A percentile compares a stretch with the other conserved stretches of the same genome.
These are phyloP conservation scores for Kluyveromyces dobzhanskii DNA, from an alignment of 805 yeast species.

Conservation along the genomic window DNA sequence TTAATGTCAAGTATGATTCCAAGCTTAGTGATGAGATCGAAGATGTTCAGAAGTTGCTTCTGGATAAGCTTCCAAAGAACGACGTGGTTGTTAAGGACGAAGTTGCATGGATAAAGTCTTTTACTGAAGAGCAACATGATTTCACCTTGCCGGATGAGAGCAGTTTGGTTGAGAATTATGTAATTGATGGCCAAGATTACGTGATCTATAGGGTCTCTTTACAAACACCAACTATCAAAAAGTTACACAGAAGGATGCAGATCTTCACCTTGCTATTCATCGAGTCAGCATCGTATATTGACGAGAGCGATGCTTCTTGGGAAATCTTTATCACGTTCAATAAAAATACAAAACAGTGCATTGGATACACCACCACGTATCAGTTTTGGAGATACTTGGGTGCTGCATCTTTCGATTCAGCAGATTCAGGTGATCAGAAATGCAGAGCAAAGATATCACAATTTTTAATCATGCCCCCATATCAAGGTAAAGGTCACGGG, in stretches of 20 bases:
- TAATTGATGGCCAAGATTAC: constrained; percentile 29
- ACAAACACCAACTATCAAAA: constrained; percentile 30
- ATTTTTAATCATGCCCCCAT: constrained; percentile 76
- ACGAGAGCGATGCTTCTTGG: constrained; percentile 70
- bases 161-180: constrained; percentile 27
- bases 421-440: constrained; percentile 23
- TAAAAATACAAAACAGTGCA: constrained; percentile 35
- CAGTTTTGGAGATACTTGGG: constrained; percentile 72
- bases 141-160: constrained; percentile 37
- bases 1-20: constrained; percentile 48
- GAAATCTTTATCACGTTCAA: constrained; percentile 52
- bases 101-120: constrained; percentile 51
- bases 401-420: constrained; percentile 38
- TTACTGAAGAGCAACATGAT: constrained; percentile 38
- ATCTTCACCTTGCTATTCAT: constrained; percentile 76
- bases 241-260: constrained; percentile 62
- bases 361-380: constrained; percentile 80
- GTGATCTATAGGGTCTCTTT: constrained; percentile 41
- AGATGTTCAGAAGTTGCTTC: constrained; percentile 48
- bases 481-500: constrained; percentile 71
- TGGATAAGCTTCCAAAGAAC: constrained; percentile 50
- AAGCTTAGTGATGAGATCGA: constrained; percentile 46
- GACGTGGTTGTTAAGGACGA: constrained; percentile 57
- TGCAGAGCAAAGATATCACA: constrained; percentile 77
- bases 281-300: constrained; percentile 91